Percentiles rank a stretch among this genome's conserved stretches.
Evolutionary conservation across 2,329 filamentous ascomycete species (phyloP).

Genomic region (Leptographium radiaticola): DNA sequence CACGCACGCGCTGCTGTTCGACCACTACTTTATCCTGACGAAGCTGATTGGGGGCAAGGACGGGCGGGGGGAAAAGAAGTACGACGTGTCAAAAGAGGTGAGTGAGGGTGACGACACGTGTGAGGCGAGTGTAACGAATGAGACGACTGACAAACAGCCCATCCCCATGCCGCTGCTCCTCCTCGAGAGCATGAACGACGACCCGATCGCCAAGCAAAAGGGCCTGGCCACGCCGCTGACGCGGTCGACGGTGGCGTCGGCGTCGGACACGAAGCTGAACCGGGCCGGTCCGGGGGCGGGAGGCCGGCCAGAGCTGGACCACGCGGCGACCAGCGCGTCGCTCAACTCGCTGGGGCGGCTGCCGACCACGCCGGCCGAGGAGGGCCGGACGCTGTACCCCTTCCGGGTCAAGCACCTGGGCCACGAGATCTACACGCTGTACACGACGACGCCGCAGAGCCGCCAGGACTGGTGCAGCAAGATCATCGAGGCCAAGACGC

Average conservation of each 20-base stretch:
- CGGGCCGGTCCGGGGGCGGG: slow-evolving; percentile 38
- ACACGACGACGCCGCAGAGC: slow-evolving; percentile 62
- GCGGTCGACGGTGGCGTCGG: slow-evolving; percentile 45
- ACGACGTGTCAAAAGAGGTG: slow-evolving; percentile 85
- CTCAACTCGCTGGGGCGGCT: slow-evolving; percentile 38
- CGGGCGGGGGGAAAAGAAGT: slow-evolving; percentile 63
- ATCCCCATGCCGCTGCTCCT: slow-evolving; percentile 95
- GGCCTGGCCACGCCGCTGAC: slow-evolving; percentile 52
- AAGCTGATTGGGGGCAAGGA: slow-evolving; percentile 64
- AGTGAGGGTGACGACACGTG: slow-evolving; percentile 15
- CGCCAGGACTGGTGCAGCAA: slow-evolving; percentile 84
- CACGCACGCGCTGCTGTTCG: slow-evolving; percentile 84
- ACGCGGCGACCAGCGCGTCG: slow-evolving; percentile 56
- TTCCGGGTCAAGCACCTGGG: slow-evolving; percentile 95
- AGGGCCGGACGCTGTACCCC: slow-evolving; percentile 79
- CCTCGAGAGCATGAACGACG: slow-evolving; percentile 83
- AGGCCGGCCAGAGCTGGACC: slow-evolving; percentile 48
- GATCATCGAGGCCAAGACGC: slow-evolving; percentile 89
- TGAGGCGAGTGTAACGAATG: no score
- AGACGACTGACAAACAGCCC: slow-evolving; percentile 31
- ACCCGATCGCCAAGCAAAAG: slow-evolving; percentile 74
- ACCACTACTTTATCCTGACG: slow-evolving; percentile 88
- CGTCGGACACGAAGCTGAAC: slow-evolving; percentile 42
- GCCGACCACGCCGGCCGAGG: slow-evolving; percentile 45
- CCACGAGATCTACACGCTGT: slow-evolving; percentile 83